phyloP scores from a whole-genome alignment of 768 basidiomycete species.

The Grammothele lineata region DNA sequence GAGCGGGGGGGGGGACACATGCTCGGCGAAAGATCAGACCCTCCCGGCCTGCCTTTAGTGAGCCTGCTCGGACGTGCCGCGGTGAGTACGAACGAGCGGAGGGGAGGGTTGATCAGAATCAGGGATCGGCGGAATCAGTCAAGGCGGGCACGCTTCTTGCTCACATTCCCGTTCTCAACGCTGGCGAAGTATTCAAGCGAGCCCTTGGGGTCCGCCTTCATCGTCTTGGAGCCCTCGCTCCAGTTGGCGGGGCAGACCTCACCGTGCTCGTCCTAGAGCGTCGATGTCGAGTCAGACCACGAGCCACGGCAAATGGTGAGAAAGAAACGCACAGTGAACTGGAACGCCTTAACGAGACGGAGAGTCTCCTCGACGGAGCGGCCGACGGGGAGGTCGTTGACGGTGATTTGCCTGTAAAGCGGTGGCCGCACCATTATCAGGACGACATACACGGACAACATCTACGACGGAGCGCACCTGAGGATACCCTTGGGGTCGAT shows the following conservation, averaged over 20 bases:
- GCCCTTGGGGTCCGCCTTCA: slow-evolving; percentile 72
- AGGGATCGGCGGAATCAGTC: slow-evolving; percentile 31
- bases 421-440: no score
- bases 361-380: slow-evolving; percentile 92
- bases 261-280: slow-evolving; percentile 73
- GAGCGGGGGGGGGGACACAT: no score
- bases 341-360: slow-evolving; percentile 91
- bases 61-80: slow-evolving; percentile 11
- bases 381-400: slow-evolving; percentile 94
- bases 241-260: slow-evolving; percentile 94
- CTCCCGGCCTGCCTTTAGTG: no score
- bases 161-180: slow-evolving; percentile 32
- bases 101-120: slow-evolving; percentile 18
- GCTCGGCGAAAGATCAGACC: no score
- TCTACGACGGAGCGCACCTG: slow-evolving; percentile 36
- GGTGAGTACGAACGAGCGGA: no score
- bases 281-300: slow-evolving; percentile 1
- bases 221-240: slow-evolving; percentile 76
- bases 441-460: no score
- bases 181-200: slow-evolving; percentile 70
- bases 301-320: neutral
- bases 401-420: slow-evolving; percentile 76
- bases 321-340: slow-evolving; percentile 61
- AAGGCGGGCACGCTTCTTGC: slow-evolving; percentile 57
- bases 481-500: slow-evolving; percentile 81